These are phyloP conservation scores for Salix arbutifolia DNA, from an alignment of 345 rosid genomes.

Conservation along the genomic window DNA sequence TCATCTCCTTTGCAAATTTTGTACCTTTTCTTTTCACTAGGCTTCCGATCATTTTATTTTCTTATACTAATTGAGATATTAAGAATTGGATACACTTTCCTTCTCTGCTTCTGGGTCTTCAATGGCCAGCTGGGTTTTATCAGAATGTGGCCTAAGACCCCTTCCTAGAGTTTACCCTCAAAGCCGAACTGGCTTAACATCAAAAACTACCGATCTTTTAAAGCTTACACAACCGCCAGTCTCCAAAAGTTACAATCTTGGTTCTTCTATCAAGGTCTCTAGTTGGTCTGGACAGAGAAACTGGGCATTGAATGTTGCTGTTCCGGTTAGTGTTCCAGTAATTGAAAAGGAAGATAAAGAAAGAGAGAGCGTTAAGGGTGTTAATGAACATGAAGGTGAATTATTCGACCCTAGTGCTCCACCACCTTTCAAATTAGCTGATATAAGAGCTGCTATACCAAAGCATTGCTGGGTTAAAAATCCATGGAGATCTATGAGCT, in stretches of 20 bases:
- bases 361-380: conserved; percentile 9
- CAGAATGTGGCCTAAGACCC: conserved; percentile 74
- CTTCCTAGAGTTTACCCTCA: conserved; percentile 45
- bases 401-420: conserved; percentile 43
- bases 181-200: conserved; percentile 36
- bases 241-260: conserved; percentile 17
- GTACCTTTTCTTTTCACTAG: neutral
- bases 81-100: neutral
- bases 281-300: conserved; percentile 23
- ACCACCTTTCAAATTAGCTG: conserved; percentile 41
- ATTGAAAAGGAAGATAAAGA: conserved; percentile 23
- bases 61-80: neutral
- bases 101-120: conserved; percentile 27
- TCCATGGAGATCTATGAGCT: conserved; percentile 79
- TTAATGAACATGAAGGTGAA: conserved; percentile 17
- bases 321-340: conserved; percentile 29
- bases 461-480: conserved; percentile 91
- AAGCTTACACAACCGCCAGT: conserved; percentile 26
- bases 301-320: conserved; percentile 57
- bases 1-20: neutral
- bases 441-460: conserved; percentile 81
- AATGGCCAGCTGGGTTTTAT: conserved; percentile 69
- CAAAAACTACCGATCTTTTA: conserved; percentile 14
- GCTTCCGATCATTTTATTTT: neutral
- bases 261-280: conserved; percentile 30